These are phyloP conservation scores for Lonicera japonica DNA, from an alignment of 129 eudicot genomes.

Conservation along the genomic window DNA sequence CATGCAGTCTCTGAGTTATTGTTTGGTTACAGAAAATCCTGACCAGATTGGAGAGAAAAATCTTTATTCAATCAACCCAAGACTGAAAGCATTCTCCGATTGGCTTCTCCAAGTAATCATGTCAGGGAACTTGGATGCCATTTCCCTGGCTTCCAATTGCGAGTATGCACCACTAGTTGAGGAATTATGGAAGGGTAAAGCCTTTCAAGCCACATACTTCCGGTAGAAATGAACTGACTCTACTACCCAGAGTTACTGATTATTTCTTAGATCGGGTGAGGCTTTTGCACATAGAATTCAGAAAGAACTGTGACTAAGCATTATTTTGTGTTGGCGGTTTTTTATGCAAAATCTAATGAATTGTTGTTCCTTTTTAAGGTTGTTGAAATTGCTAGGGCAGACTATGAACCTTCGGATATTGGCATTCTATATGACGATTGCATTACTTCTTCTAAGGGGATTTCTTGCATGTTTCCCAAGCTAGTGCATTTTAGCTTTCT, in stretches of 20 bases:
- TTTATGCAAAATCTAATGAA: not conserved
- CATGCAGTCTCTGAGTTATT: no score
- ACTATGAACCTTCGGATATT: slow-evolving; percentile 76
- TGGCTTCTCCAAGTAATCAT: slow-evolving; percentile 63
- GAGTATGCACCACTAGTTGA: slow-evolving; percentile 71
- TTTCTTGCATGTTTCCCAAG: slow-evolving; percentile 57
- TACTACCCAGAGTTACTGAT: slow-evolving; percentile 53
- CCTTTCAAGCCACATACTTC: slow-evolving; percentile 65
- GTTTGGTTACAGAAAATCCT: slow-evolving; percentile 21
- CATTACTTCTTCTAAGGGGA: slow-evolving; percentile 54
- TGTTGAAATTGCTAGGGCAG: slow-evolving; percentile 59
- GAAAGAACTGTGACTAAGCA: no score
- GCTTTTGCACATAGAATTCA: no score
- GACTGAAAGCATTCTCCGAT: slow-evolving; percentile 50
- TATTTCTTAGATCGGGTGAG: slow-evolving; percentile 72
- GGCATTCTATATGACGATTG: slow-evolving; percentile 88
- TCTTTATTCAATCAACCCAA: slow-evolving; percentile 37
- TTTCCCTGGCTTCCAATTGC: slow-evolving; percentile 71
- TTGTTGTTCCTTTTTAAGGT: slow-evolving; percentile 42
- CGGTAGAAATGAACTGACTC: slow-evolving; percentile 48
- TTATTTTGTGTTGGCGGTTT: not conserved
- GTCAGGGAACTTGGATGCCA: slow-evolving; percentile 54
- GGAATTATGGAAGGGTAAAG: slow-evolving; percentile 71
- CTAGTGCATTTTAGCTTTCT: slow-evolving; percentile 28
- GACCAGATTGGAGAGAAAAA: slow-evolving; percentile 28